These are phyloP conservation scores for Amaranthus tricolor DNA, from an alignment of 179 eudicot genomes.

Conservation along the genomic window DNA sequence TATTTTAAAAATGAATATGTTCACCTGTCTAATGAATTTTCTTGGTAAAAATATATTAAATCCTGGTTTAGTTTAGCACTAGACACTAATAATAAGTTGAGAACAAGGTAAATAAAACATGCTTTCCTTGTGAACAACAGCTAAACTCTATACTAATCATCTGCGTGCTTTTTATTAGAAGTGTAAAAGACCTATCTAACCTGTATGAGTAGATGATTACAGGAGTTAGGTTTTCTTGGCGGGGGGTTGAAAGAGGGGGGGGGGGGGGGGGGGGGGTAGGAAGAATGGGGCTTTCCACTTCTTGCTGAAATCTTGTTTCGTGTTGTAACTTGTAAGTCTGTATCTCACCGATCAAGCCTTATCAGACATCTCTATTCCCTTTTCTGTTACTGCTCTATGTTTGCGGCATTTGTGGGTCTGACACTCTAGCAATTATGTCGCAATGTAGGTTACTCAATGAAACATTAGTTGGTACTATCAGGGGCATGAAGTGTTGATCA, in stretches of 20 bases:
- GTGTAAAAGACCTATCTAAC: neutral
- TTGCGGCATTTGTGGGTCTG: slow-evolving; percentile 4
- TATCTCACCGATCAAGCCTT: neutral
- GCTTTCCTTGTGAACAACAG: neutral
- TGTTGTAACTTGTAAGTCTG: neutral
- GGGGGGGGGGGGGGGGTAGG: too few species aligned
- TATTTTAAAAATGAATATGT: neutral
- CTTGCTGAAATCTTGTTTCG: neutral
- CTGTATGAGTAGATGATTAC: neutral
- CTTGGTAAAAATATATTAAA: neutral
- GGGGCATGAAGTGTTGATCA: neutral
- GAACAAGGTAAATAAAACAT: neutral
- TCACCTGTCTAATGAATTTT: neutral
- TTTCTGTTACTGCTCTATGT: neutral
- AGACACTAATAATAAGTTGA: neutral
- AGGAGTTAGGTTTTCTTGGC: neutral
- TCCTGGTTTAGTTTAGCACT: neutral
- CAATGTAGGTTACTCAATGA: slow-evolving; percentile 24
- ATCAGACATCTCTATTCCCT: neutral
- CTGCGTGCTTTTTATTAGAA: neutral
- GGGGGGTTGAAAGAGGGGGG: neutral
- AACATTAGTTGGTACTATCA: neutral
- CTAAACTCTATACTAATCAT: neutral
- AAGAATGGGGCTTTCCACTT: neutral
- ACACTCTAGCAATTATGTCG: slow-evolving; percentile 4